Evolutionary conservation across 1,284 basidiomycete species (phyloP).

Genomic region (Ustilago lituana): DNA sequence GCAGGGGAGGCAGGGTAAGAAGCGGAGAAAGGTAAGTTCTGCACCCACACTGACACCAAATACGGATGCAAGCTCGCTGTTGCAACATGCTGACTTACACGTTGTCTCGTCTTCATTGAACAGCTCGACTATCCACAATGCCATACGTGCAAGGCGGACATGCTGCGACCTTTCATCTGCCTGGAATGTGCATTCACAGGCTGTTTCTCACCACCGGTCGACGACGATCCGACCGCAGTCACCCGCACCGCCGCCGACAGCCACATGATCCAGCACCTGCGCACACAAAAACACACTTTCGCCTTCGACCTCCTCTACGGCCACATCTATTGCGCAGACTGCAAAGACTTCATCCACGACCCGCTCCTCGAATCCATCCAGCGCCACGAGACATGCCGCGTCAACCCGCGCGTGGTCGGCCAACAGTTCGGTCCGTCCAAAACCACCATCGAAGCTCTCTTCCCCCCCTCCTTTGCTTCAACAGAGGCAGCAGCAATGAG

Average conservation of each 20-base stretch:
- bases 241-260: constrained; percentile 20
- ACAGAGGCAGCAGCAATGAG: constrained; percentile 8
- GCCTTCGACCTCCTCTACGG: constrained; percentile 62
- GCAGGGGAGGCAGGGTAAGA: constrained; percentile 28
- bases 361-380: constrained; percentile 52
- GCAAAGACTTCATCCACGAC: constrained; percentile 62
- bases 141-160: constrained; percentile 45
- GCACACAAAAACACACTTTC: constrained; percentile 13
- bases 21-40: constrained; percentile 5
- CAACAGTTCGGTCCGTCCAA: constrained; percentile 28
- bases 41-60: too few species aligned
- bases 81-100: too few species aligned
- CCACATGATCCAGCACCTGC: constrained; percentile 49
- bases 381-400: constrained; percentile 34
- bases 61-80: too few species aligned
- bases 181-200: constrained; percentile 57
- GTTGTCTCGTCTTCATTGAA: too few species aligned
- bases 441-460: constrained; percentile 19
- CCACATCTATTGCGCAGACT: constrained; percentile 59
- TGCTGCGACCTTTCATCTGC: constrained; percentile 64
- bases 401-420: constrained; percentile 16
- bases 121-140: constrained; percentile 61
- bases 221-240: constrained; percentile 21
- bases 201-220: constrained; percentile 51
- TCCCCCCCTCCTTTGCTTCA: constrained; percentile 1